Percentiles rank a stretch among this genome's conserved stretches.
Conservation (phyloP, 140 eudicot species). For the Oenanthe javanica region DNA sequence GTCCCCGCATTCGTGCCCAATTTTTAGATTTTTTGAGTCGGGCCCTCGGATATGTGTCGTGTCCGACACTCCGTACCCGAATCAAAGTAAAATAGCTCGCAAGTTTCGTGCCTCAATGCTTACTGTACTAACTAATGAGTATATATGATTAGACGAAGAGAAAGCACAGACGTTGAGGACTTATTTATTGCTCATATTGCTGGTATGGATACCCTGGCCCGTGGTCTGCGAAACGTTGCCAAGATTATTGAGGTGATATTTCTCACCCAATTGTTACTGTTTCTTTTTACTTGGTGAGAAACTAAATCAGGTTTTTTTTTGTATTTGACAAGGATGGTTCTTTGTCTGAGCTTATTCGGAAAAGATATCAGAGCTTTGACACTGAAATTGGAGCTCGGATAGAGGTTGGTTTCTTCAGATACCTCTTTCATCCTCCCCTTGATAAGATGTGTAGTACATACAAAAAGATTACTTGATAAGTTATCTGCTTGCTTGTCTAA, state of each 20-base stretch:
- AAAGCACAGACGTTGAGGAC: slow-evolving; percentile 98
- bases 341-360: slow-evolving; percentile 67
- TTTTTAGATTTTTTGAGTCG: no score
- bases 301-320: not conserved
- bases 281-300: no score
- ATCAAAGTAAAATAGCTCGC: no score
- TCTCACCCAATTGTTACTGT: not conserved
- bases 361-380: slow-evolving; percentile 86
- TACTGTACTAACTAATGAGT: not conserved
- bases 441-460: not conserved
- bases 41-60: no score
- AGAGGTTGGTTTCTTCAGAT: slow-evolving; percentile 39
- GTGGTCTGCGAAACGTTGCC: slow-evolving; percentile 89
- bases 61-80: no score
- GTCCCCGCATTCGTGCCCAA: no score
- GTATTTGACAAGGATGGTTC: slow-evolving; percentile 61
- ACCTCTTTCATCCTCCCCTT: not conserved
- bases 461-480: not conserved
- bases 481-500: not conserved
- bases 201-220: slow-evolving; percentile 97
- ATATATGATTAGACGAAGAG: slow-evolving; percentile 60
- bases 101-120: not conserved
- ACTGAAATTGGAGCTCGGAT: slow-evolving; percentile 68
- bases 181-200: slow-evolving; percentile 84
- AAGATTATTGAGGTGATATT: slow-evolving; percentile 64